Conservation (phyloP, 768 basidiomycete genomes). For the Saitozyma podzolica region DNA sequence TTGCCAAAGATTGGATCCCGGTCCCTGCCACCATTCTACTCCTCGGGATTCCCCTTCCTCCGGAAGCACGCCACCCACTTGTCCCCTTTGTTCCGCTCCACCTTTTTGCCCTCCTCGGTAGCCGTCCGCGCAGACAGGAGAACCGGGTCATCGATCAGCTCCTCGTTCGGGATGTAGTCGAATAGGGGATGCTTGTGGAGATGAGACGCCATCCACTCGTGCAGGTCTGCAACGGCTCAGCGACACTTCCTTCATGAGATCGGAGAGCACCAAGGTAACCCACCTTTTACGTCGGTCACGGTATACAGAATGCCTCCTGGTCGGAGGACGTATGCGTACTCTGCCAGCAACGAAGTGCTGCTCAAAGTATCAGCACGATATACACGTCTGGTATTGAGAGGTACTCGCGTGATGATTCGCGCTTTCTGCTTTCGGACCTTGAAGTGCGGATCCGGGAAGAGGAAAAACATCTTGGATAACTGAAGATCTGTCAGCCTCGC, state of each 20-base stretch:
- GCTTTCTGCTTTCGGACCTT: conserved; percentile 98
- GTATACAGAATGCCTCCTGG: conserved; percentile 97
- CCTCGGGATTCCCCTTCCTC: conserved; percentile 57
- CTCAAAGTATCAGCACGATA: not conserved
- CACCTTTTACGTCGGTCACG: conserved; percentile 82
- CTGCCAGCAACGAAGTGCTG: conserved; percentile 86
- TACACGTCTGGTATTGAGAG: not conserved
- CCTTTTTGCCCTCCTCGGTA: conserved; percentile 97
- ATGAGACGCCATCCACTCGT: conserved; percentile 92
- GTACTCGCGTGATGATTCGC: conserved; percentile 77
- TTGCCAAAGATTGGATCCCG: too few relatives aligned
- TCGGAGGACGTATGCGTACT: conserved; percentile 89
- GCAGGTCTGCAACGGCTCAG: conserved; percentile 62
- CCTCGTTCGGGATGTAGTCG: conserved; percentile 71
- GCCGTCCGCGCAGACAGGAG: conserved; percentile 62
- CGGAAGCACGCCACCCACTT: conserved; percentile 93
- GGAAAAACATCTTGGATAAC: conserved; percentile 89
- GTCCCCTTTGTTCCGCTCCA: conserved; percentile 82
- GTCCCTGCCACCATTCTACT: too few relatives aligned
- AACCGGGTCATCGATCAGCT: conserved; percentile 56
- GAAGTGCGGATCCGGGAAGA: conserved; percentile 99
- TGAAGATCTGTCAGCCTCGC: conserved; percentile 16
- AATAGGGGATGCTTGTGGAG: conserved; percentile 86
- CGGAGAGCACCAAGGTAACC: conserved; percentile 1
- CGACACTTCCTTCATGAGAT: not conserved